Evolutionary conservation across 805 yeast genomes (phyloP).

Genomic region (Soucietia sequanensis): DNA sequence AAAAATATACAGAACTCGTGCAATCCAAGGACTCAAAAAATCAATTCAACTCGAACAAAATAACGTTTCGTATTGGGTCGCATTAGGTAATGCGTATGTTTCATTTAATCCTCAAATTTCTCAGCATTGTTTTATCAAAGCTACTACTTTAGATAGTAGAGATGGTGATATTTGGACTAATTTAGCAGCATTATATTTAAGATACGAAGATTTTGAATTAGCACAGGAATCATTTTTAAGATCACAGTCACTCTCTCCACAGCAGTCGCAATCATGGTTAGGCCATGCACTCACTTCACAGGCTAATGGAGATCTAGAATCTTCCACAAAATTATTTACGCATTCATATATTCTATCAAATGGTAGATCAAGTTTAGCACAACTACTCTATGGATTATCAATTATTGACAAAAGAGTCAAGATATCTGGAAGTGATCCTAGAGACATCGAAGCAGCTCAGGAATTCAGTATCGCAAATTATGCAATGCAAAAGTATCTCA

Average conservation of each 20-base stretch:
- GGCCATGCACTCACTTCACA: conserved; percentile 72
- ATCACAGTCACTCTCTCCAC: conserved; percentile 82
- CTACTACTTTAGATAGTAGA: conserved; percentile 65
- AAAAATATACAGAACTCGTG: conserved; percentile 38
- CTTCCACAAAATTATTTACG: conserved; percentile 60
- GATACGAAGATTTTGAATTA: conserved; percentile 63
- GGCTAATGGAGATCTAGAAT: conserved; percentile 45
- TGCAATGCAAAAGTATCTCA: conserved; percentile 66
- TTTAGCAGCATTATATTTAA: conserved; percentile 73
- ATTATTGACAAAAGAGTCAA: conserved; percentile 47
- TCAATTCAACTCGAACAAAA: conserved; percentile 72
- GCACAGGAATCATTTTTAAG: conserved; percentile 71
- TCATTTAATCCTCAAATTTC: conserved; percentile 66
- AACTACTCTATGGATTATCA: conserved; percentile 66
- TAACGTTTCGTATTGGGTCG: conserved; percentile 75
- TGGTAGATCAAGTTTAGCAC: conserved; percentile 68
- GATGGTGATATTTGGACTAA: conserved; percentile 77
- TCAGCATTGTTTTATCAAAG: conserved; percentile 91
- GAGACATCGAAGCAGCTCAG: conserved; percentile 59
- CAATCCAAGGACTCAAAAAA: conserved; percentile 59
- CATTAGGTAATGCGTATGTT: conserved; percentile 74
- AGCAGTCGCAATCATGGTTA: conserved; percentile 72
- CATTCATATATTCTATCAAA: conserved; percentile 80
- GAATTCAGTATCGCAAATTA: conserved; percentile 64
- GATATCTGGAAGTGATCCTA: conserved; percentile 43